These are phyloP conservation scores for Solanum ossicruentum DNA, from an alignment of 257 asterid species.

Conservation along the genomic window DNA sequence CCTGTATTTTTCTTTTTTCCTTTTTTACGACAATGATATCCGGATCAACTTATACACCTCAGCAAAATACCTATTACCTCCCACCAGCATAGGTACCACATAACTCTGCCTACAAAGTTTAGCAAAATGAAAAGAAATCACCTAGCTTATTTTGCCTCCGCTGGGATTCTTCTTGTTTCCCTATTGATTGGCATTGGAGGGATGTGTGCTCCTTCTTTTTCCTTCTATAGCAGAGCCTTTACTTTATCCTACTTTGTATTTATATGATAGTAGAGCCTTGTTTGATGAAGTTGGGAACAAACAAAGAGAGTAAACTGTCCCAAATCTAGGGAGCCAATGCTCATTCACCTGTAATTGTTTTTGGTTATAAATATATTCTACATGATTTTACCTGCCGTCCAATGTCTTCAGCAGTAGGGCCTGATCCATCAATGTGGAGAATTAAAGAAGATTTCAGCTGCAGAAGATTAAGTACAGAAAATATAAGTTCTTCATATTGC, in stretches of 20 bases:
- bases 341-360: background rate
- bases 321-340: background rate
- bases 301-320: background rate
- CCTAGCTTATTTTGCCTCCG: background rate
- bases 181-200: background rate
- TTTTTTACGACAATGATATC: background rate
- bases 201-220: background rate
- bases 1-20: background rate
- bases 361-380: background rate
- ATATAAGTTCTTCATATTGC: background rate
- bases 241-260: background rate
- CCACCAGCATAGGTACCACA: background rate
- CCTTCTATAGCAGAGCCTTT: background rate
- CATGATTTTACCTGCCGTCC: constrained; percentile 69
- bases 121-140: background rate
- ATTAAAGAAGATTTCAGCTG: constrained; percentile 86
- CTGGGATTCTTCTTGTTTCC: background rate
- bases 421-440: constrained; percentile 90
- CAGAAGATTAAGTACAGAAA: constrained; percentile 1
- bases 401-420: constrained; percentile 87
- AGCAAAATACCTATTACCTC: background rate
- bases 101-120: background rate
- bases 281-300: background rate
- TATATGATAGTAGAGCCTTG: background rate
- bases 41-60: background rate